phyloP scores from a whole-genome alignment of 2,329 filamentous ascomycete species.

The Pestalotiopsis sp. region DNA sequence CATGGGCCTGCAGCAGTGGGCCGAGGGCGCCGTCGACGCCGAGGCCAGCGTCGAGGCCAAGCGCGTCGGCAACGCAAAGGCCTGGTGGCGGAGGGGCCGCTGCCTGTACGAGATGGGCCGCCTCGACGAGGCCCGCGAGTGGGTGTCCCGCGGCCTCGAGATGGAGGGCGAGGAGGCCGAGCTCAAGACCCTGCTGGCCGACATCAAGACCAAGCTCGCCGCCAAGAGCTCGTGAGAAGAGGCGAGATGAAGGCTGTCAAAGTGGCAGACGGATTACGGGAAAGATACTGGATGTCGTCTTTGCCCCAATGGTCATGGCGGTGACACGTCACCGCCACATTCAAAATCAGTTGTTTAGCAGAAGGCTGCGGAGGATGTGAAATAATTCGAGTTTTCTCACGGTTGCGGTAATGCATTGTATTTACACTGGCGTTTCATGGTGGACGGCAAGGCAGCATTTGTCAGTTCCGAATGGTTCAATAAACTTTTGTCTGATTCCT shows the following conservation, averaged over 20 bases:
- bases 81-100: slow-evolving; percentile 86
- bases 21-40: slow-evolving; percentile 84
- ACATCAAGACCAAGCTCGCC: slow-evolving; percentile 54
- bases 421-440: not conserved
- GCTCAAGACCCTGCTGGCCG: slow-evolving; percentile 64
- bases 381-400: not conserved
- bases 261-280: too few species aligned
- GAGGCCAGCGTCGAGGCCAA: slow-evolving; percentile 88
- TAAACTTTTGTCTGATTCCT: not conserved
- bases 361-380: not conserved
- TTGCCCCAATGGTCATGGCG: too few species aligned
- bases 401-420: not conserved
- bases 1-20: slow-evolving; percentile 81
- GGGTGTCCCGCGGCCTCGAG: slow-evolving; percentile 78
- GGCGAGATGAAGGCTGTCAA: slow-evolving; percentile 6
- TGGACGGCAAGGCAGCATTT: not conserved
- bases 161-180: slow-evolving; percentile 75
- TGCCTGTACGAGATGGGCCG: slow-evolving; percentile 91
- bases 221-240: slow-evolving; percentile 36
- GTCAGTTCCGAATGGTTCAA: not conserved
- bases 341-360: not conserved
- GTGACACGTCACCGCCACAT: not conserved
- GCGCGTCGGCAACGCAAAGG: slow-evolving; percentile 86
- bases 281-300: too few species aligned
- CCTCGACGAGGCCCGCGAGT: slow-evolving; percentile 78